Conservation (phyloP, 768 basidiomycete genomes). For the Porpolomopsis calyptriformis region DNA sequence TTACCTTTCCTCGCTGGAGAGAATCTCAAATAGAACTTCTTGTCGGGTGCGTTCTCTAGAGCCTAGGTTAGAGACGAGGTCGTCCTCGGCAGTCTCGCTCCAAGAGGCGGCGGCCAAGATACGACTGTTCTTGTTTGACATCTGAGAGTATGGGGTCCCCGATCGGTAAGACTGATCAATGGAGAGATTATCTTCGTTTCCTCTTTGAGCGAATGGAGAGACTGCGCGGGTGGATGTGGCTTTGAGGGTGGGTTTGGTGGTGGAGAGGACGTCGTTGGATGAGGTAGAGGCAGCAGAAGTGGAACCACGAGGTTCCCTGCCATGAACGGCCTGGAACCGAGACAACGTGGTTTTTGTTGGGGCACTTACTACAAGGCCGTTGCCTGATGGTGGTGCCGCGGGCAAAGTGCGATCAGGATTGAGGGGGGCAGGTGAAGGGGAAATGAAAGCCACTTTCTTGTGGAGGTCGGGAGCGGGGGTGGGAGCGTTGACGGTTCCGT, state of each 20-base stretch:
- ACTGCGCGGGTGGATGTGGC: slow-evolving; percentile 54
- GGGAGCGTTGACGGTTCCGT: slow-evolving; percentile 17
- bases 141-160: slow-evolving; percentile 71
- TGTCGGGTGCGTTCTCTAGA: slow-evolving; percentile 90
- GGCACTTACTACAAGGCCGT: slow-evolving; percentile 16
- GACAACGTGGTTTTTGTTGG: slow-evolving; percentile 59
- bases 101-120: slow-evolving; percentile 75
- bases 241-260: slow-evolving; percentile 29
- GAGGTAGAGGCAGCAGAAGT: slow-evolving; percentile 54
- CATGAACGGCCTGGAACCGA: slow-evolving; percentile 66
- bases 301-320: slow-evolving; percentile 60
- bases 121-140: slow-evolving; percentile 56
- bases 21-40: slow-evolving; percentile 95
- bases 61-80: slow-evolving; percentile 87
- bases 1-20: slow-evolving; percentile 89
- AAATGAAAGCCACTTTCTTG: slow-evolving; percentile 85
- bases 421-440: slow-evolving; percentile 62
- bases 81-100: slow-evolving; percentile 92
- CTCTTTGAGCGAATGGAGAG: slow-evolving; percentile 47
- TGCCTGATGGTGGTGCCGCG: slow-evolving; percentile 28
- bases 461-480: slow-evolving; percentile 36
- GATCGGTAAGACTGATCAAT: slow-evolving; percentile 61
- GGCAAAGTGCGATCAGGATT: slow-evolving; percentile 45
- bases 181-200: slow-evolving; percentile 36
- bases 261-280: slow-evolving; percentile 46